These are phyloP conservation scores for Candida manassasensis DNA, from an alignment of 805 yeast genomes.

Conservation along the genomic window DNA sequence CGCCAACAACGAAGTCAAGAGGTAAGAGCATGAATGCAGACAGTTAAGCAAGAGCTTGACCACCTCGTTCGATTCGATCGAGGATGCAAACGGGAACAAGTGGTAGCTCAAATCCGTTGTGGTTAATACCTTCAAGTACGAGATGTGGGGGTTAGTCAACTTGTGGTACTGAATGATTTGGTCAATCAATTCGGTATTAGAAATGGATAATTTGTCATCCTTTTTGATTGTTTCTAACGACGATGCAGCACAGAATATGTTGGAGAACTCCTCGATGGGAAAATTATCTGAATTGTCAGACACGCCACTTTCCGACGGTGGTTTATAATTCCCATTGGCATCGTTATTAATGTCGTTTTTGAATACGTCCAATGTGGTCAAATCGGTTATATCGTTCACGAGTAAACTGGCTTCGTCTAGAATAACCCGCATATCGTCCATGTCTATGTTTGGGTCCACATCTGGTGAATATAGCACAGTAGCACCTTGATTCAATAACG, in stretches of 20 bases:
- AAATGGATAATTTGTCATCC: slow-evolving; percentile 5
- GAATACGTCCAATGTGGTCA: slow-evolving; percentile 17
- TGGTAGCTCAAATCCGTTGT: slow-evolving; percentile 26
- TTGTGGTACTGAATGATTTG: slow-evolving; percentile 20
- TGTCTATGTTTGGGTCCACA: neutral
- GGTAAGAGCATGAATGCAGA: slow-evolving; percentile 53
- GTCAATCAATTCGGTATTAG: slow-evolving; percentile 24
- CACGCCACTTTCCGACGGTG: neutral
- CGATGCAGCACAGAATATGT: neutral
- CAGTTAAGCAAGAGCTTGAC: slow-evolving; percentile 45
- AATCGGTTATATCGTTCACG: slow-evolving; percentile 28
- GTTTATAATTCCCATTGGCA: too few species aligned
- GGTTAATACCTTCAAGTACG: slow-evolving; percentile 27
- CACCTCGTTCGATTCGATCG: slow-evolving; percentile 31
- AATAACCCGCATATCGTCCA: slow-evolving; percentile 15
- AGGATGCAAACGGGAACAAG: slow-evolving; percentile 35
- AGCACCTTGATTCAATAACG: too few species aligned
- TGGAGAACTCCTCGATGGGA: slow-evolving; percentile 17
- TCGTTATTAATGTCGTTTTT: too few species aligned
- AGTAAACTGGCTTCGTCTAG: slow-evolving; percentile 32
- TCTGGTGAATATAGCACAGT: neutral
- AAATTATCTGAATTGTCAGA: slow-evolving; percentile 17
- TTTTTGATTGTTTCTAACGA: neutral
- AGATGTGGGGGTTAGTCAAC: slow-evolving; percentile 25
- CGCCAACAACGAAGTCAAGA: slow-evolving; percentile 61